Evolutionary conservation across 768 basidiomycete genomes (phyloP).

Genomic region (Hypsizygus marmoreus): DNA sequence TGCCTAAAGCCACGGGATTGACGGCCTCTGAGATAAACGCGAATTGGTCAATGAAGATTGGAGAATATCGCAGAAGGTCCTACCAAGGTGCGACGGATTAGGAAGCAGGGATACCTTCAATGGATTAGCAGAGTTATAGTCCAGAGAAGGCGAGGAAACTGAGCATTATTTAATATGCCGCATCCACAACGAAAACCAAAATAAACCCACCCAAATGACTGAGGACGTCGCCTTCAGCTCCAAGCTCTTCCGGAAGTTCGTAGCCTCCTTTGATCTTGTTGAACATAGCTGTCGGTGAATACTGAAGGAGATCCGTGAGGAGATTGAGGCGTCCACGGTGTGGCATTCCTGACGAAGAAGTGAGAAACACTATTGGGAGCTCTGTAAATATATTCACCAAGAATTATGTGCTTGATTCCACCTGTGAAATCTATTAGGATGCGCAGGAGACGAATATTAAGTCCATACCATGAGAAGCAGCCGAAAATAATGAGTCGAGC

Average conservation of each 20-base stretch:
- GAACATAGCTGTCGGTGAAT: slow-evolving; percentile 70
- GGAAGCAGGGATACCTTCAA: slow-evolving; percentile 72
- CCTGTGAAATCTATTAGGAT: slow-evolving; percentile 31
- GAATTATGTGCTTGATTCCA: slow-evolving; percentile 68
- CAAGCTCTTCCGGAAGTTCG: slow-evolving; percentile 67
- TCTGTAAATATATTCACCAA: slow-evolving; percentile 34
- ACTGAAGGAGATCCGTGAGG: slow-evolving; percentile 74
- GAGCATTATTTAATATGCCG: not conserved
- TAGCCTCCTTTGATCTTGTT: slow-evolving; percentile 84
- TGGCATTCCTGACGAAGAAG: slow-evolving; percentile 62
- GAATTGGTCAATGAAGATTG: not conserved
- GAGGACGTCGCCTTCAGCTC: slow-evolving; percentile 81
- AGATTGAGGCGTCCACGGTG: slow-evolving; percentile 88
- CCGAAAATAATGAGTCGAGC: slow-evolving; percentile 71
- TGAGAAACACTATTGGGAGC: not conserved
- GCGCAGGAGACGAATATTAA: not conserved
- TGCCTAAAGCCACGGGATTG: slow-evolving; percentile 85
- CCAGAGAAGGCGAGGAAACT: slow-evolving; percentile 68
- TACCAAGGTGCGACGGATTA: slow-evolving; percentile 12
- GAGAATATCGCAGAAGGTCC: not conserved
- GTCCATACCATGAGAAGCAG: slow-evolving; percentile 56
- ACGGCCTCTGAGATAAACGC: slow-evolving; percentile 65
- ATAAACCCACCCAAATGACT: slow-evolving; percentile 73
- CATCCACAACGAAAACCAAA: not conserved
- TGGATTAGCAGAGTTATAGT: slow-evolving; percentile 49